These are phyloP conservation scores for Albugo candida DNA, from an alignment of 352 stramenopile species.

Conservation along the genomic window DNA sequence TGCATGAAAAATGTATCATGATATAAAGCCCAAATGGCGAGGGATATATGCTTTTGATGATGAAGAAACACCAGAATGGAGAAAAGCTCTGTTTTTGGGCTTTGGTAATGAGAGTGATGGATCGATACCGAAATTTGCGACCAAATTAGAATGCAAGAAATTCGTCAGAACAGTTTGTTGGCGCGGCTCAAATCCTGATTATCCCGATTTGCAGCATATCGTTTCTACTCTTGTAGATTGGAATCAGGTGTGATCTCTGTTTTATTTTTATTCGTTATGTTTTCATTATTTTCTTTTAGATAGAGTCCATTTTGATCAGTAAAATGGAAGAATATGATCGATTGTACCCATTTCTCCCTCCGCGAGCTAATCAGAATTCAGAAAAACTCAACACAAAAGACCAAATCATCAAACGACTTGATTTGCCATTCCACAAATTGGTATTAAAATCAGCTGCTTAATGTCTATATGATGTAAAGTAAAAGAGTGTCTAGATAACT, in stretches of 20 bases:
- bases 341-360: conserved; percentile 27
- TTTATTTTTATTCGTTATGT: neutral
- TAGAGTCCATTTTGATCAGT: conserved; percentile 44
- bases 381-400: conserved; percentile 23
- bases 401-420: conserved; percentile 62
- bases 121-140: conserved; percentile 74
- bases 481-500: conserved; percentile 19
- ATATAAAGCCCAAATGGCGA: conserved; percentile 8
- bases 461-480: too few relatives aligned
- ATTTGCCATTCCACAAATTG: conserved; percentile 86
- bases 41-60: conserved; percentile 78
- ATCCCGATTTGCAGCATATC: conserved; percentile 80
- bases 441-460: conserved; percentile 1
- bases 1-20: neutral
- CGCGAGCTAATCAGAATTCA: conserved; percentile 39
- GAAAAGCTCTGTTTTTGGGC: conserved; percentile 27
- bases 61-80: conserved; percentile 66
- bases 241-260: conserved; percentile 20
- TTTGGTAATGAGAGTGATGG: conserved; percentile 21
- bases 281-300: conserved; percentile 10
- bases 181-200: conserved; percentile 79
- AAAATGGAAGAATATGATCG: conserved; percentile 63
- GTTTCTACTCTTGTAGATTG: conserved; percentile 85
- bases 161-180: conserved; percentile 78
- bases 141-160: conserved; percentile 69